Percentiles rank a stretch among this genome's conserved stretches.
Evolutionary conservation across 1,284 basidiomycete genomes (phyloP).

Genomic region (Apiotrichum domesticum): DNA sequence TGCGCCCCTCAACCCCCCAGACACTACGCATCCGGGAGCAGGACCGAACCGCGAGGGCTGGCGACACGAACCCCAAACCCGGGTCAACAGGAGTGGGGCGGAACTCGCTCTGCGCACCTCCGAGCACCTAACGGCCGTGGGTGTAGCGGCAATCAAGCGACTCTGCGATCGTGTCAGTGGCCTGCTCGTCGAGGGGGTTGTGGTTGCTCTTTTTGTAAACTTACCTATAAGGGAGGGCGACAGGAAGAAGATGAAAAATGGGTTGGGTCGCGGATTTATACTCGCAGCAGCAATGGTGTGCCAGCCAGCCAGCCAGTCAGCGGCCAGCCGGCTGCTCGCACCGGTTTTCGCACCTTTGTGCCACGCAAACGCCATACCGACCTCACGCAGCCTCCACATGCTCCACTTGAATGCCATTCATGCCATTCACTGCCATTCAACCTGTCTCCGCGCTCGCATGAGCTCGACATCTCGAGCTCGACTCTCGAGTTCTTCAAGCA

Average conservation of each 20-base stretch:
- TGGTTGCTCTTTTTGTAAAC: conserved; percentile 1
- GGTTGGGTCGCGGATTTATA: background rate
- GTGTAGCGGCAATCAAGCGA: conserved; percentile 30
- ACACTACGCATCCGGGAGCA: background rate
- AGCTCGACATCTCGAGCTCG: no score
- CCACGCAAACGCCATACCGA: no score
- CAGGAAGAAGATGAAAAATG: conserved; percentile 10
- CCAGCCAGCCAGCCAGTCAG: no score
- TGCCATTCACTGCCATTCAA: no score
- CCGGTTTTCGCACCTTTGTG: no score
- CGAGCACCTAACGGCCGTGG: conserved; percentile 36
- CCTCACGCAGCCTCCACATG: no score
- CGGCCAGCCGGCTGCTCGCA: no score
- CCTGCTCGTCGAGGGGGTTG: no score
- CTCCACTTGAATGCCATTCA: no score
- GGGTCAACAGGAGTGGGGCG: conserved; percentile 22
- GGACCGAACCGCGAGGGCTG: conserved; percentile 24
- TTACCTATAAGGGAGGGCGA: conserved; percentile 31
- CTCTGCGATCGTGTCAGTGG: conserved; percentile 22
- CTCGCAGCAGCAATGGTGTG: no score
- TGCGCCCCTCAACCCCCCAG: conserved; percentile 11
- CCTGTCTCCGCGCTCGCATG: no score
- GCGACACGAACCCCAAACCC: conserved; percentile 31
- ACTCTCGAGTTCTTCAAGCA: no score
- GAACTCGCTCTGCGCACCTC: conserved; percentile 31